Conservation (phyloP, 352 stramenopile species). For the Phytophthora vignae region DNA sequence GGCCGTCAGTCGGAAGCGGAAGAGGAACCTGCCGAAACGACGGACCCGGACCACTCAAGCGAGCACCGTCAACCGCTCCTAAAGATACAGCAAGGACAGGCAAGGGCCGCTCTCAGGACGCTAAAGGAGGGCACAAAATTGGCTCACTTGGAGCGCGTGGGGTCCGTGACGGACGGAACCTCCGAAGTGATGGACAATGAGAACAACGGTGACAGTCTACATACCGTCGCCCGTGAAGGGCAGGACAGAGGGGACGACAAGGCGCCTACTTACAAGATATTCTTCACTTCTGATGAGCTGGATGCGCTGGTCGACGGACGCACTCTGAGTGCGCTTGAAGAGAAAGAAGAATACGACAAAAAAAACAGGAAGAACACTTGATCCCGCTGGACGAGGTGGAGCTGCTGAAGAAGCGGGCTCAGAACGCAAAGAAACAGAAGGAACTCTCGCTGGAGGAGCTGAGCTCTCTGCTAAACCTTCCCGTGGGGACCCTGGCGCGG, state of each 20-base stretch:
- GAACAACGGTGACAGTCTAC: background rate
- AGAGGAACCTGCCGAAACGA: too few relatives aligned
- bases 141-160: background rate
- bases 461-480: background rate
- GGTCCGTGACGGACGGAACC: background rate
- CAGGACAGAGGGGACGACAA: background rate
- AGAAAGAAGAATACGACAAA: background rate
- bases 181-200: background rate
- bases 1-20: too few relatives aligned
- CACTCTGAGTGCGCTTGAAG: background rate
- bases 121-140: background rate
- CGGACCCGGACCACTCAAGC: too few relatives aligned
- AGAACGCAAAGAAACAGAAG: background rate
- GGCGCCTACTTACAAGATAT: background rate
- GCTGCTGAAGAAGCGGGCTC: background rate
- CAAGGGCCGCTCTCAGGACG: background rate
- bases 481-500: background rate
- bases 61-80: too few relatives aligned
- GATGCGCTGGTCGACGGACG: background rate
- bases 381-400: background rate
- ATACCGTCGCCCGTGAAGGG: background rate
- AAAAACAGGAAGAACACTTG: background rate
- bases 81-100: too few relatives aligned
- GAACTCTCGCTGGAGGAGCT: background rate
- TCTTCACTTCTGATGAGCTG: background rate